phyloP scores from a whole-genome alignment of 2,329 filamentous ascomycete species.

The Coniochaeta prunicola region DNA sequence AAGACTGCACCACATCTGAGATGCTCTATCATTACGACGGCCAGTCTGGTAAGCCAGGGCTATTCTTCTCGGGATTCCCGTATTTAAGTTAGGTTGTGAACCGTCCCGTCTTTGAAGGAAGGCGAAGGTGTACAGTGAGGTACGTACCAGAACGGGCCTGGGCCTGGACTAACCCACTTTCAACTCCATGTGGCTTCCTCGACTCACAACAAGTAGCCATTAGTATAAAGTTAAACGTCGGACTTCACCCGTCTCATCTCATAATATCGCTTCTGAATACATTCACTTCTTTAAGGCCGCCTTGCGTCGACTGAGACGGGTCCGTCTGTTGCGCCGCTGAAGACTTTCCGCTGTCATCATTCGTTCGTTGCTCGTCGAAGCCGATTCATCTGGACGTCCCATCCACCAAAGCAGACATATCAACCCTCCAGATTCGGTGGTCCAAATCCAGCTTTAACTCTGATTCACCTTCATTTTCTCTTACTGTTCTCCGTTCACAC shows the following conservation, averaged over 20 bases:
- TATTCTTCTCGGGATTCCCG: too few species aligned
- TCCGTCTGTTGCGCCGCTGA: neutral
- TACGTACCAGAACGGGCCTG: too few species aligned
- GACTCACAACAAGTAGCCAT: too few species aligned
- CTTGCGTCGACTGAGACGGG: neutral
- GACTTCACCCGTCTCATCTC: neutral
- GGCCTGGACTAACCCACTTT: too few species aligned
- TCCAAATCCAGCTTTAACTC: neutral
- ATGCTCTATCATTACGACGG: too few species aligned
- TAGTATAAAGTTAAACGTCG: too few species aligned
- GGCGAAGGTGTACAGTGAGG: too few species aligned
- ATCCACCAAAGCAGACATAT: neutral
- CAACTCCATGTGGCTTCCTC: too few species aligned
- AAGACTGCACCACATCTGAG: too few species aligned
- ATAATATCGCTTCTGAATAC: neutral
- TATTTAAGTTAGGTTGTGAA: too few species aligned
- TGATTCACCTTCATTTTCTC: neutral
- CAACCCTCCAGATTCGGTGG: neutral
- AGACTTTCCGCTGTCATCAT: neutral
- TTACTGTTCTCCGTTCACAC: neutral
- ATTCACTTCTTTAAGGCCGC: neutral
- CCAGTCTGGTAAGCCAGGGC: too few species aligned
- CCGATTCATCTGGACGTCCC: neutral
- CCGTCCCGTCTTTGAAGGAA: too few species aligned
- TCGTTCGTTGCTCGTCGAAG: neutral